These are phyloP conservation scores for Citrus hindsii DNA, from an alignment of 345 rosid species.

Conservation along the genomic window DNA sequence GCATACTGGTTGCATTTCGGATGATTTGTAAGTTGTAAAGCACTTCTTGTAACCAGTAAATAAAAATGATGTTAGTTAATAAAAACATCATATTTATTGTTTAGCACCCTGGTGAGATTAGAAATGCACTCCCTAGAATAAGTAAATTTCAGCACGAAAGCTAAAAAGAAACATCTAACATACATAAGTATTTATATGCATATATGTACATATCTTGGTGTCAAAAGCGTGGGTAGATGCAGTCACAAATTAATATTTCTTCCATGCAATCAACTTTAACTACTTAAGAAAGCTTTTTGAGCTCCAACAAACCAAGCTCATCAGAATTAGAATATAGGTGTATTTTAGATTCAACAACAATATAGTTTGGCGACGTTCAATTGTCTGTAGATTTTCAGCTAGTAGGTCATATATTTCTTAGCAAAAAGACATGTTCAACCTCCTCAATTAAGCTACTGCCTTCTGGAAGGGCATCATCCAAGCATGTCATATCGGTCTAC, in stretches of 20 bases:
- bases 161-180: too few relatives aligned
- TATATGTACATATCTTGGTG: too few relatives aligned
- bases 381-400: not conserved
- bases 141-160: too few relatives aligned
- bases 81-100: not conserved
- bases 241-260: not conserved
- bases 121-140: too few relatives aligned
- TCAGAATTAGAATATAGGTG: not conserved
- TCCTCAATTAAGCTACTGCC: not conserved
- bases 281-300: not conserved
- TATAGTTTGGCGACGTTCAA: not conserved
- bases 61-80: not conserved
- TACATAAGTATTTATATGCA: too few relatives aligned
- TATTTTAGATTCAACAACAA: not conserved
- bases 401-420: not conserved
- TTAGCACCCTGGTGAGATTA: too few relatives aligned
- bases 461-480: conserved; percentile 11
- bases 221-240: not conserved
- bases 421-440: not conserved
- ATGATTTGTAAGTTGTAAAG: not conserved
- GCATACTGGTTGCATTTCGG: not conserved
- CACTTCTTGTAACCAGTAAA: not conserved
- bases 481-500: conserved; percentile 16
- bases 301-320: not conserved
- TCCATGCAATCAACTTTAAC: not conserved